Evolutionary conservation across 2,329 filamentous ascomycete species (phyloP), one percentile per base, ranked within the genome.

Genomic region (Polychaeton citri): DNA sequence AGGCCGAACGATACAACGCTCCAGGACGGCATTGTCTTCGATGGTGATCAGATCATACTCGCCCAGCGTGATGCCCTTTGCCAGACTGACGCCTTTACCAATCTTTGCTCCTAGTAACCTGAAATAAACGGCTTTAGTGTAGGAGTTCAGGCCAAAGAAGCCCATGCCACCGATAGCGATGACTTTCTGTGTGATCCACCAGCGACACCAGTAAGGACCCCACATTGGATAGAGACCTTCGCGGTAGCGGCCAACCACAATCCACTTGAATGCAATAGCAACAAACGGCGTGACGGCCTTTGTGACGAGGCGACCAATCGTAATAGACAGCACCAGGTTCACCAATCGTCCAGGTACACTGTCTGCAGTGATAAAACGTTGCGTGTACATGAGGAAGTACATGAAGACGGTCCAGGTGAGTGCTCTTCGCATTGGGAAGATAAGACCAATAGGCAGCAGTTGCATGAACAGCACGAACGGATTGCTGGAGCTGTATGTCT

Each of bases 201-300:
- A 75, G 6, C 68, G 60, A 0, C 68, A 73, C 47, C 74, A 71
- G 45, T 74, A 74, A 1, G 49, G 41, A 2, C 69, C 69, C 71
- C 71, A 75, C 71, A 75, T 75, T 2, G 71, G 70, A 44, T 69
- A 73, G 2, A 72, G 48, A 0, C 71, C 71, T 46, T 69, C 62
- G 21, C 55, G 58, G 47, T 71, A 67, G 1, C 62, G 61, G 8
- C 71, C 71, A 30, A 74, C 66, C 35, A 74, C 57, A 5, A 67
- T 31, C 71, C 71, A 74, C 47, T 74, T 74, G 33, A 63, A 57
- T 2, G 55, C 28, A 17, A 74, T 70, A n/a, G 63, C 69, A 16
- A 65, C 26, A 18, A 65, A 49, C 1, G 71, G 71, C 5, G 59
- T 51, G 5, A 65, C 40, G 2, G 61, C 47, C 12, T 58, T 52